Evolutionary conservation across 1,284 basidiomycete genomes (phyloP), one percentile per base, ranked within the genome.

Genomic region (Taiwanofungus camphoratus): DNA sequence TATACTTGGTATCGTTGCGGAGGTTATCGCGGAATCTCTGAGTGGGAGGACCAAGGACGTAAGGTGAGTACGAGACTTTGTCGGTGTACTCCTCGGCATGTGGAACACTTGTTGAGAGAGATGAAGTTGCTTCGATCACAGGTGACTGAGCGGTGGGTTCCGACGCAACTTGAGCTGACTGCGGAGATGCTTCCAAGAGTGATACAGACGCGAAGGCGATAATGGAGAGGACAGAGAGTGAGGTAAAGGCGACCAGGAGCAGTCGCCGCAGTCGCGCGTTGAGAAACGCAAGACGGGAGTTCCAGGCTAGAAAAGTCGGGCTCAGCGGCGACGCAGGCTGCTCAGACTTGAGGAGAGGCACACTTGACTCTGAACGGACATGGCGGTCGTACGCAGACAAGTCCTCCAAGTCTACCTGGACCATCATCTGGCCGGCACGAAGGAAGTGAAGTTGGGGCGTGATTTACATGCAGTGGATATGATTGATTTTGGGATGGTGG

Each of bases 21-120:
- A 86, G 60, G 49, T 83, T 77, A 46, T 75, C 75, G 66, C 76
- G 65, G 61, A 82, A 82, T 30, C 64, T 68, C 34, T 59, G 48
- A 1, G 78, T 80, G 5, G 81, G 78, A 4, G 68, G 63, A 0
- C 80, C 81, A 19, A 66, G 46, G 11, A 69, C 55, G 35, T 49
- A 56, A 3, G 55, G 58, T 6, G 59, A 52, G 42, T 58, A 45
- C 13, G 46, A 18, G 62, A 11, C 30, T 13, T 48, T 41, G 18
- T 53, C 48, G 6, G 13, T 18, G n/a, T 42, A 40, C 12, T 41
- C 42, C 29, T 40, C 18, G 4, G 32, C 21, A 32, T 13, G 35
- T 20, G 22, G 35, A 6, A 12, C 11, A 9, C 26, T 13, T 7
- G 26, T 27, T 7, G 8, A 27, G 13, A 8, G 26, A 13, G 26